These are phyloP conservation scores for Cadophora luteo-olivacea DNA, from an alignment of 2,329 filamentous ascomycete species.

Conservation along the genomic window DNA sequence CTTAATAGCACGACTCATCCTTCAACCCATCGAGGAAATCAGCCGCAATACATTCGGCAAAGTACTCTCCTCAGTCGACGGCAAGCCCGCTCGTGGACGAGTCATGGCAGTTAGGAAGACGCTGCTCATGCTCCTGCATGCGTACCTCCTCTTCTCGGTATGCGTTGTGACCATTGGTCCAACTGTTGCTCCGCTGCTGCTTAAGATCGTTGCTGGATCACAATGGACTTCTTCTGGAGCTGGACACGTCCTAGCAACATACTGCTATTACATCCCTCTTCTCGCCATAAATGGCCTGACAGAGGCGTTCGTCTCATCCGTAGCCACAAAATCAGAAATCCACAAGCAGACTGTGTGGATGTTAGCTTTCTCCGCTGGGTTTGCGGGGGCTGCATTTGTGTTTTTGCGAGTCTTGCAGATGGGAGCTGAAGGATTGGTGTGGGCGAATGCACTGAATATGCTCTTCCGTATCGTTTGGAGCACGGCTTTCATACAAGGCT, in stretches of 20 bases:
- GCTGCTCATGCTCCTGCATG: slow-evolving; percentile 68
- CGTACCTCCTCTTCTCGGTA: slow-evolving; percentile 78
- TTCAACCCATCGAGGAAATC: slow-evolving; percentile 95
- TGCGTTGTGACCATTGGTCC: slow-evolving; percentile 76
- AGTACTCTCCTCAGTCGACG: slow-evolving; percentile 60
- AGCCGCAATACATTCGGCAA: slow-evolving; percentile 89
- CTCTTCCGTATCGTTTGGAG: slow-evolving; percentile 84
- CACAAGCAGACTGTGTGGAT: slow-evolving; percentile 84
- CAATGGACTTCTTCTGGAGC: slow-evolving; percentile 80
- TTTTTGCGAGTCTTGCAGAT: slow-evolving; percentile 72
- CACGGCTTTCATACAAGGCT: slow-evolving; percentile 70
- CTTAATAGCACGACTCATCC: slow-evolving; percentile 83
- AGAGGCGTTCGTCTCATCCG: slow-evolving; percentile 91
- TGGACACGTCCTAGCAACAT: slow-evolving; percentile 74
- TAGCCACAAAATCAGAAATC: slow-evolving; percentile 78
- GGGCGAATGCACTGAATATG: slow-evolving; percentile 93
- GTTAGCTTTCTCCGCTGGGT: slow-evolving; percentile 78
- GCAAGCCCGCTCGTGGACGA: slow-evolving; percentile 39
- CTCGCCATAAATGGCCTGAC: slow-evolving; percentile 90
- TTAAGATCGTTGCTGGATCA: slow-evolving; percentile 77
- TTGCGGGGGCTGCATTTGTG: slow-evolving; percentile 76
- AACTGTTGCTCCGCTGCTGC: slow-evolving; percentile 72
- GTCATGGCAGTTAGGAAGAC: slow-evolving; percentile 55
- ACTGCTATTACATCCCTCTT: slow-evolving; percentile 93
- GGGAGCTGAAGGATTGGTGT: slow-evolving; percentile 82